A percentile compares a stretch with the other conserved stretches of the same genome.
These are phyloP conservation scores for Talaromyces adpressus DNA, from an alignment of 495 filamentous ascomycete species.

Conservation along the genomic window DNA sequence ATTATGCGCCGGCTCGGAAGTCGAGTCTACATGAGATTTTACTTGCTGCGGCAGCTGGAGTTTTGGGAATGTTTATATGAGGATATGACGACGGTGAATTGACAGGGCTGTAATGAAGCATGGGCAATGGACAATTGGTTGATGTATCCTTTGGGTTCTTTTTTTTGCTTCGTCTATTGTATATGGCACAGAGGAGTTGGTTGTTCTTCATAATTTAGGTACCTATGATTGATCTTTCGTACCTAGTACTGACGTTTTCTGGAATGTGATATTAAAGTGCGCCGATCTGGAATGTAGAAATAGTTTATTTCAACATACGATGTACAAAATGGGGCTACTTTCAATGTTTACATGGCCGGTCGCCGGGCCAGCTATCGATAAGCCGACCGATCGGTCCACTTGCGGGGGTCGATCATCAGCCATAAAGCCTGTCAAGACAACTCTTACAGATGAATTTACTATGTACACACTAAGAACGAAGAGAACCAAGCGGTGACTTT, in stretches of 20 bases:
- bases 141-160: not conserved
- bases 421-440: not conserved
- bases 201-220: not conserved
- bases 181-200: not conserved
- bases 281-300: not conserved
- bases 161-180: not conserved
- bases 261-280: not conserved
- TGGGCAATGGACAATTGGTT: not conserved
- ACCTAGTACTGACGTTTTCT: not conserved
- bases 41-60: slow-evolving; percentile 34
- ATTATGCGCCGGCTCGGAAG: slow-evolving; percentile 19
- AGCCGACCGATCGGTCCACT: not conserved
- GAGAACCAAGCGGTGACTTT: not conserved
- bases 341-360: slow-evolving; percentile 5
- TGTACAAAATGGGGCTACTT: not conserved
- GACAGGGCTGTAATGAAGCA: not conserved
- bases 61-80: slow-evolving; percentile 40
- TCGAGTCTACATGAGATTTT: slow-evolving; percentile 32
- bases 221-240: not conserved
- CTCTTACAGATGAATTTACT: not conserved
- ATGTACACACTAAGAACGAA: not conserved
- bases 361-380: slow-evolving; percentile 11
- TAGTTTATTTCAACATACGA: not conserved
- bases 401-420: not conserved
- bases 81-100: not conserved